These are phyloP conservation scores for Colletotrichum sp. DNA, from an alignment of 2,329 filamentous ascomycete species.

Conservation along the genomic window DNA sequence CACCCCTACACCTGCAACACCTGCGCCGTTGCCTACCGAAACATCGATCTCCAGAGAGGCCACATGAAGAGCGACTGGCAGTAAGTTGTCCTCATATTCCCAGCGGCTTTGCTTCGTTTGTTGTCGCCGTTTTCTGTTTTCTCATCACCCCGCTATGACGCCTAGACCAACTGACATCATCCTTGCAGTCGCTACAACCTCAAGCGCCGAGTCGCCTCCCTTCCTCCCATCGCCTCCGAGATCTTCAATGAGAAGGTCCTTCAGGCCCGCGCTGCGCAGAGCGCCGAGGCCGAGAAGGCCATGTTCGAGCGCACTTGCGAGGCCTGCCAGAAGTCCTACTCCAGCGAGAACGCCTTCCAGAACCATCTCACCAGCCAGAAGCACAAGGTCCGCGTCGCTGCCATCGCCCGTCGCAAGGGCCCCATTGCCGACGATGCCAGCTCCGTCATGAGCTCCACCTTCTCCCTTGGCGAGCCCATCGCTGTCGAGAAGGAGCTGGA, in stretches of 20 bases:
- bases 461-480: constrained; percentile 85
- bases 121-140: background rate
- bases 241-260: constrained; percentile 95
- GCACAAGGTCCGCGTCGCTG: constrained; percentile 73
- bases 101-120: background rate
- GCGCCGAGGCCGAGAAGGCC: constrained; percentile 85
- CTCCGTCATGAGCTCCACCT: constrained; percentile 88
- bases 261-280: constrained; percentile 84
- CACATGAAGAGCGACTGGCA: constrained; percentile 99
- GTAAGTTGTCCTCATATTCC: constrained; percentile 58
- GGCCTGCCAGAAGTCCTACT: constrained; percentile 90
- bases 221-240: constrained; percentile 90
- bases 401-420: constrained; percentile 37
- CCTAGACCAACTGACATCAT: constrained; percentile 20
- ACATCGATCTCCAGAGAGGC: constrained; percentile 87
- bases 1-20: constrained; percentile 99
- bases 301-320: constrained; percentile 85
- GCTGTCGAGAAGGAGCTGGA: constrained; percentile 58
- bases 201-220: constrained; percentile 88
- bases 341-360: constrained; percentile 92
- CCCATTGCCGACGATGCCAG: constrained; percentile 67
- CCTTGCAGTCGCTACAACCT: constrained; percentile 83
- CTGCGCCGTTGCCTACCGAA: constrained; percentile 95
- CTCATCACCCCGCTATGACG: background rate
- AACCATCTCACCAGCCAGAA: constrained; percentile 94